Evolutionary conservation across 1,139 yeast genomes (phyloP), one percentile per base, ranked within the genome.

Genomic region (Suzukiozyma palmioleophila): DNA sequence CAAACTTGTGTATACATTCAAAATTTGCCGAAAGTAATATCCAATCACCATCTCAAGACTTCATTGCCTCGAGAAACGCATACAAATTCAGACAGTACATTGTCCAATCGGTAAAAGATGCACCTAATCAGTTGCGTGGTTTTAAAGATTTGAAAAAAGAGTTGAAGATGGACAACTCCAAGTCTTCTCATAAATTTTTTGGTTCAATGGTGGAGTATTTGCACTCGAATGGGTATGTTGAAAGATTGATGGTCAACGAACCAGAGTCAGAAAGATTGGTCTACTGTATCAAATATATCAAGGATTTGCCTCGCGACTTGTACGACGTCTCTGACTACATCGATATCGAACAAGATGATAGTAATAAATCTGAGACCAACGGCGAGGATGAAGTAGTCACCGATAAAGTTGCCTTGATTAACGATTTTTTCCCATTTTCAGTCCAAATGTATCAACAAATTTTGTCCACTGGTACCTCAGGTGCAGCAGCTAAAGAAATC

Each of bases 91-190:
- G 60, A 39, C 56, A 54, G 32, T 50, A 53, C 37, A 73, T 86
- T 1, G 75, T 84, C 35, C 70, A 67, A 7, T 69, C 79, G 9
- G 69, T 84, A 11, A 79, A 80, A 46, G 58, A 60, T 1, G 90
- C 95, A 0, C 84, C 86, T 28, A 79, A 83, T 51, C 77, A 80
- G 2, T 66, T 86, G 15, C 72, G 95, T 32, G 82, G 84, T 21
- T 71, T 80, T 34, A 61, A 69, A 21, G 95, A 86, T 58, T 64
- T 87, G 46, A 77, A 78, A 48, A 63, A 73, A 32, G 87, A 85
- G 52, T 56, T 86, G 33, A 77, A 77, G 25, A 69, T 81, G 53
- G 77, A 74, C 41, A 64, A 65, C 36, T 65, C 66, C 4, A 57
- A 53, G 24, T 65, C 75, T 6, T 58, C 72, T 2, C 62, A 73